Evolutionary conservation across 2,329 filamentous ascomycete genomes (phyloP), one percentile per base, ranked within the genome.

Genomic region (Pseudogymnoascus sp.): DNA sequence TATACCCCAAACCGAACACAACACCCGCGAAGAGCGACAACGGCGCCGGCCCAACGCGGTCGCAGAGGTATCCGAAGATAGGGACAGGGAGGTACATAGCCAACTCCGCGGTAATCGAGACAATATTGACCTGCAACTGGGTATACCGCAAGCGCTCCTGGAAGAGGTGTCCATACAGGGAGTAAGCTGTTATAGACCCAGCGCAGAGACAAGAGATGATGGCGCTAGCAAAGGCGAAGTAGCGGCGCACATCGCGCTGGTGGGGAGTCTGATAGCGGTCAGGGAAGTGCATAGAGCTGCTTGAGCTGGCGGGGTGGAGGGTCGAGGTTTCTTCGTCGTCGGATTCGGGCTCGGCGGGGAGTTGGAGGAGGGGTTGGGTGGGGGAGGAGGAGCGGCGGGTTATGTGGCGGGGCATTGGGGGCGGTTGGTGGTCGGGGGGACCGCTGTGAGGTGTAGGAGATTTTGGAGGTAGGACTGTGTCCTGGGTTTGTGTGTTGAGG

Each of bases 51-150:
- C 91, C 91, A 67, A 89, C 85, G 60, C 93, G 88, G 76, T 99
- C 95, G 79, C 93, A 97, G 61, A 96, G 79, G 75, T 93, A 96
- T 39, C 95, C 95, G 70, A 96, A 88, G 42, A 95, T 70, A 2
- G 93, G 90, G 2, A 97, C 92, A n/a, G 91, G 90, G 4, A 97
- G 82, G 77, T 99, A 99, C 78, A 96, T 87, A 39, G 90, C 88
- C 40, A 97, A 79, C 73, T 93, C 93, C 63, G 91, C 91, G 14
- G 89, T 87, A 69, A 96, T 96, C 66, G 91, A 89, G 54, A 97
- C 86, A 31, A 88, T 86, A 75, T 97, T 97, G 76, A 99, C 91
- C 74, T 95, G 90, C 66, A 95, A 84, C 77, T 99, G 95, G 2
- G 87, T 88, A 77, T 97, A 99, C 72, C 86, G 88, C 61, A 99